These are phyloP conservation scores for Colletotrichum siamense DNA, from an alignment of 2,329 filamentous ascomycete genomes.

Conservation along the genomic window DNA sequence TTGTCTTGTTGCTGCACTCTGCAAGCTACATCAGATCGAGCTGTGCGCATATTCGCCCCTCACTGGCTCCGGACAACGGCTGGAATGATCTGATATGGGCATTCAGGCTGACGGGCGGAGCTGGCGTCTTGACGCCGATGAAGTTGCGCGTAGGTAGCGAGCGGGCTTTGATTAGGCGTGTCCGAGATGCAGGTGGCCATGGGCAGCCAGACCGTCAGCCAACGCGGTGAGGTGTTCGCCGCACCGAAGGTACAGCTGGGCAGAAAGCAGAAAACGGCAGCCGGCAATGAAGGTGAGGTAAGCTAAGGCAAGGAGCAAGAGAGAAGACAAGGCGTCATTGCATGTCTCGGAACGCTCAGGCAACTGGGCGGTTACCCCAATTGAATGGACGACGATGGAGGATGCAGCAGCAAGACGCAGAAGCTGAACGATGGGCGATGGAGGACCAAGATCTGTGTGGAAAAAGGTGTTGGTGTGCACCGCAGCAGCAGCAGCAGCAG, in stretches of 20 bases:
- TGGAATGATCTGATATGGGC: slow-evolving; percentile 6
- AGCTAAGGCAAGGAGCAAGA: not conserved
- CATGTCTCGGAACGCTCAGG: slow-evolving; percentile 7
- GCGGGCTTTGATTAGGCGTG: not conserved
- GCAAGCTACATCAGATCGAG: not conserved
- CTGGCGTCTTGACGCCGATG: not conserved
- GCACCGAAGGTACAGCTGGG: not conserved
- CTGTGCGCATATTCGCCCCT: slow-evolving; percentile 4
- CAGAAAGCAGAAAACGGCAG: not conserved
- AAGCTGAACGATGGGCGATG: not conserved
- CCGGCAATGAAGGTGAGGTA: not conserved
- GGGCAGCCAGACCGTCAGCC: not conserved
- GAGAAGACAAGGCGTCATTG: slow-evolving; percentile 10
- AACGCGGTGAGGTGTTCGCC: not conserved
- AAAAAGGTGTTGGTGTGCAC: not conserved
- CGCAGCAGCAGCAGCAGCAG: not conserved
- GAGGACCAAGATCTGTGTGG: not conserved
- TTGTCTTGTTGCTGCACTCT: not conserved
- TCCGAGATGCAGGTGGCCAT: not conserved
- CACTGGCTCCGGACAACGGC: not conserved
- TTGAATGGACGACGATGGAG: not conserved
- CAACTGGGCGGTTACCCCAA: not conserved
- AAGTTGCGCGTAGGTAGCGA: not conserved
- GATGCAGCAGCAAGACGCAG: not conserved
- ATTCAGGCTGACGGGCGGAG: not conserved